Percentiles rank a stretch among this genome's conserved stretches.
Evolutionary conservation across 345 rosid species (phyloP).

Genomic region (Gossypium anomalum): DNA sequence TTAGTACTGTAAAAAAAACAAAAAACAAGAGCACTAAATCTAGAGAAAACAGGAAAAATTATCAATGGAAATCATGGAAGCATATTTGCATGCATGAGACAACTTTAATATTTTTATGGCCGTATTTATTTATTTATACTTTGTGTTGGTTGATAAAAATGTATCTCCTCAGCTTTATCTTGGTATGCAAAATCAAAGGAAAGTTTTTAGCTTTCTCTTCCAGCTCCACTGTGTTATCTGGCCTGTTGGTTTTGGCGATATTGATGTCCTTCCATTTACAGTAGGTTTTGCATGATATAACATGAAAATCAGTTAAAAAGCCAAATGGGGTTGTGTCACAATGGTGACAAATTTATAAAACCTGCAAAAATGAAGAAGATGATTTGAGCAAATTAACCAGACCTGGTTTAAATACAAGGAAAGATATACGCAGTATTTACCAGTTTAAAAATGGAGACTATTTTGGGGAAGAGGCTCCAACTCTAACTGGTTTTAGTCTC

Average conservation of each 20-base stretch:
- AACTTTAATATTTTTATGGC: not conserved
- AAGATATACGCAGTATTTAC: slow-evolving; percentile 27
- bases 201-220: not conserved
- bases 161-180: not conserved
- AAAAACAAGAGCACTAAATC: too few relatives aligned
- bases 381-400: not conserved
- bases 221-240: not conserved
- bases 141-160: not conserved
- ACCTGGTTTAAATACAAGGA: not conserved
- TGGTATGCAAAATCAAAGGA: not conserved
- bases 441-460: slow-evolving; percentile 26
- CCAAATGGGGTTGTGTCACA: not conserved
- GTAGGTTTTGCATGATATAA: not conserved
- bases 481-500: slow-evolving; percentile 51
- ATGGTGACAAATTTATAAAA: slow-evolving; percentile 6
- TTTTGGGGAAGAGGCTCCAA: slow-evolving; percentile 51
- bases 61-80: not conserved
- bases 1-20: not conserved
- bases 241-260: not conserved
- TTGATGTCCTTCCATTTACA: not conserved
- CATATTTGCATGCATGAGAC: not conserved
- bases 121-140: not conserved
- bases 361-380: slow-evolving; percentile 10
- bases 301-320: not conserved
- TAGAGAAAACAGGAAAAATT: not conserved